These are phyloP conservation scores for Trichocomaceae sp. DNA, from an alignment of 2,329 filamentous ascomycete genomes.

Conservation along the genomic window DNA sequence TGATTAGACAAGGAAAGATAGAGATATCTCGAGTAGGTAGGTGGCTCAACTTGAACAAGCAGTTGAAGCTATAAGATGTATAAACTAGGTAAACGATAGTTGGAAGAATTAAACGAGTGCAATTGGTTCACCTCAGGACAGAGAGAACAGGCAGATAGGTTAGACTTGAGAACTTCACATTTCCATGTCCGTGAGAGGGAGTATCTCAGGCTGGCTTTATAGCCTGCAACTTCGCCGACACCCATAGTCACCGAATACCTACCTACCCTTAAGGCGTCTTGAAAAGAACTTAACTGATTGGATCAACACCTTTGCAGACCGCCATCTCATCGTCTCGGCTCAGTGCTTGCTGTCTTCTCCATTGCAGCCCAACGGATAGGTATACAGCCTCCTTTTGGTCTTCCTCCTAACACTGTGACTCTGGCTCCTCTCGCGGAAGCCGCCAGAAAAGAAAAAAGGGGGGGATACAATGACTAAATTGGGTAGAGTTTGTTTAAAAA, in stretches of 20 bases:
- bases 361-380: conserved; percentile 5
- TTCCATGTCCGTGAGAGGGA: background rate
- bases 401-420: background rate
- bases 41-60: background rate
- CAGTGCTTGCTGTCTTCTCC: background rate
- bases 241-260: background rate
- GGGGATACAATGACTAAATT: background rate
- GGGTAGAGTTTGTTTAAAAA: no score
- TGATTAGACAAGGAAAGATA: background rate
- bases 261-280: background rate
- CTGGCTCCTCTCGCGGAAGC: background rate
- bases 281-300: background rate
- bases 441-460: background rate
- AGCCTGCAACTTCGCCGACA: background rate
- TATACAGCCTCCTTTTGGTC: background rate
- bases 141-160: background rate
- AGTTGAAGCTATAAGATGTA: background rate
- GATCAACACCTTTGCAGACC: background rate
- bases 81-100: background rate
- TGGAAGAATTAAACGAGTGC: background rate
- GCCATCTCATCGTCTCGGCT: background rate
- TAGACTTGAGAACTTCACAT: background rate
- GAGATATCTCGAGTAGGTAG: background rate
- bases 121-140: background rate
- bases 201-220: background rate